A percentile compares a stretch with the other conserved stretches of the same genome.
Conservation (phyloP, 768 basidiomycete genomes). For the Mycena vulgaris region DNA sequence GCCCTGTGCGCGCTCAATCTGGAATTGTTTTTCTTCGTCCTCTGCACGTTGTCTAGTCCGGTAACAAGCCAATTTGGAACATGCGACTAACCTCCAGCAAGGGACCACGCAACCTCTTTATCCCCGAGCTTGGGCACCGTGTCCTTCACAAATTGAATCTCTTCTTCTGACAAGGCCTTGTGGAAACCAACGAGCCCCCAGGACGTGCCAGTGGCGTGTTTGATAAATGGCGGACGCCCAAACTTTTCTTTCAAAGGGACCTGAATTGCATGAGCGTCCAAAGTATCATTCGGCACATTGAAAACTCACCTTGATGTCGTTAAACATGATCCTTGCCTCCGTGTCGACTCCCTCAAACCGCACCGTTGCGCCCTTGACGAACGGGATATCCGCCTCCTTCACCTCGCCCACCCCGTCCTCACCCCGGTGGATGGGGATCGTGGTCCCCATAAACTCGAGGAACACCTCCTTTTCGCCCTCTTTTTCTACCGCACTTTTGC, state of each 20-base stretch:
- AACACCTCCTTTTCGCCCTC: slow-evolving; percentile 65
- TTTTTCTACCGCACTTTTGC: slow-evolving; percentile 51
- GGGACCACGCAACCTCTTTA: slow-evolving; percentile 75
- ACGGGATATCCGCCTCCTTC: slow-evolving; percentile 72
- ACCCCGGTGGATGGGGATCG: slow-evolving; percentile 74
- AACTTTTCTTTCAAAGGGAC: slow-evolving; percentile 66
- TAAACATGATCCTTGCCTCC: slow-evolving; percentile 57
- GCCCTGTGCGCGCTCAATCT: slow-evolving; percentile 79
- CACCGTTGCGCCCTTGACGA: slow-evolving; percentile 67
- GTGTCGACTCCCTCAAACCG: slow-evolving; percentile 72
- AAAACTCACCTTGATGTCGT: slow-evolving; percentile 63
- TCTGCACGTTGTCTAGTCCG: slow-evolving; percentile 56
- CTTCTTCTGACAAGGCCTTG: slow-evolving; percentile 79
- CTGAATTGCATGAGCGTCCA: slow-evolving; percentile 41
- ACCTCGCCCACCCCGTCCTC: slow-evolving; percentile 76
- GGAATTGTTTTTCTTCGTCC: slow-evolving; percentile 80
- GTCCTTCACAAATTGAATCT: slow-evolving; percentile 78
- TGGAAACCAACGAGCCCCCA: slow-evolving; percentile 73
- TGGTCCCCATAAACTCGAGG: slow-evolving; percentile 83
- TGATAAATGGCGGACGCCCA: slow-evolving; percentile 67
- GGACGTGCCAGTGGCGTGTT: slow-evolving; percentile 62
- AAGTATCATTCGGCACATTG: neutral
- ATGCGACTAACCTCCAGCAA: slow-evolving; percentile 67
- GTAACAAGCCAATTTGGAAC: slow-evolving; percentile 28
- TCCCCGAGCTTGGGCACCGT: slow-evolving; percentile 75